Percentiles rank a stretch among this genome's conserved stretches.
Evolutionary conservation across 192 early-diverging fungal species (phyloP).

Genomic region (Spinellus fusiger): DNA sequence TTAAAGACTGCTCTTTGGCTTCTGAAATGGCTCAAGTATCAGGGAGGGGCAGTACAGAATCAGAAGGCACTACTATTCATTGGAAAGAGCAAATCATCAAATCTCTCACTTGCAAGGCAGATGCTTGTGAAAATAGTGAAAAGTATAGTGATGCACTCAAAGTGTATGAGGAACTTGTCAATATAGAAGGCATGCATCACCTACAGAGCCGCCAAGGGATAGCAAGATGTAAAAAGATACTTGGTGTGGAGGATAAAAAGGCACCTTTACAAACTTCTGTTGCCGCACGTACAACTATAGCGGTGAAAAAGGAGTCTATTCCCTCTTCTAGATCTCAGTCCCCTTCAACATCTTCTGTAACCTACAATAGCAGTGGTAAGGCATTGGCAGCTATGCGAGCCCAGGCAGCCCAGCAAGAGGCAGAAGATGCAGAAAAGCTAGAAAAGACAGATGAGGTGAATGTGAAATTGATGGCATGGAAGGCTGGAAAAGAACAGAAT

Average conservation of each 20-base stretch:
- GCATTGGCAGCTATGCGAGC: slow-evolving; percentile 72
- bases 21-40: slow-evolving; percentile 28
- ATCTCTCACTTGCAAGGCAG: slow-evolving; percentile 67
- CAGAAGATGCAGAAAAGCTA: slow-evolving; percentile 74
- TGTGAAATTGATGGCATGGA: slow-evolving; percentile 68
- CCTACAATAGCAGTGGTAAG: slow-evolving; percentile 12
- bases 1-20: slow-evolving; percentile 60
- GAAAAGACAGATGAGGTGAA: slow-evolving; percentile 77
- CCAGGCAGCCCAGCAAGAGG: slow-evolving; percentile 59
- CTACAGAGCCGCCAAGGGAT: slow-evolving; percentile 36
- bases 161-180: slow-evolving; percentile 46
- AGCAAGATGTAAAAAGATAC: slow-evolving; percentile 42
- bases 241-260: slow-evolving; percentile 12
- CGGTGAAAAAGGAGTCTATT: slow-evolving; percentile 3
- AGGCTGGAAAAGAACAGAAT: slow-evolving; percentile 84
- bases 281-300: neutral
- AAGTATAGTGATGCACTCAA: slow-evolving; percentile 67
- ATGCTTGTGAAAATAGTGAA: slow-evolving; percentile 78
- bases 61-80: slow-evolving; percentile 26
- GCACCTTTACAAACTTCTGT: slow-evolving; percentile 10
- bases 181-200: slow-evolving; percentile 28
- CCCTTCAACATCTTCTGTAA: neutral
- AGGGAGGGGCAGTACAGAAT: slow-evolving; percentile 17
- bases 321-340: slow-evolving; percentile 5
- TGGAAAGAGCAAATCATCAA: slow-evolving; percentile 64